These are phyloP conservation scores for Ogataea kodamae DNA, from an alignment of 805 yeast species.

Conservation along the genomic window DNA sequence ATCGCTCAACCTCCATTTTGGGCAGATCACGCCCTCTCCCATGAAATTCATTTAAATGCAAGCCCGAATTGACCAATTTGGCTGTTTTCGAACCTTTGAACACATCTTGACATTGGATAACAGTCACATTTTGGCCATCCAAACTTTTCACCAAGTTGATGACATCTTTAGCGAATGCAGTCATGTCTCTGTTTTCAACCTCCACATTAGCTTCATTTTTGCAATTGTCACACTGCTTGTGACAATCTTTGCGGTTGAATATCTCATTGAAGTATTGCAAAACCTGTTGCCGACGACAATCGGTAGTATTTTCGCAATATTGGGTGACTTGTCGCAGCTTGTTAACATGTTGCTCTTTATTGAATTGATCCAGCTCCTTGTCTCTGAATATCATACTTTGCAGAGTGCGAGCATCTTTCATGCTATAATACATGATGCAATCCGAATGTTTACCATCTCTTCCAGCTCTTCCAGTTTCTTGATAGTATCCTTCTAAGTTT, in stretches of 20 bases:
- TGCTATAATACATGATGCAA: slow-evolving; percentile 79
- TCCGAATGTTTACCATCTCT: slow-evolving; percentile 84
- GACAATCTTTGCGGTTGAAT: slow-evolving; percentile 64
- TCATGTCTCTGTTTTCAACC: slow-evolving; percentile 61
- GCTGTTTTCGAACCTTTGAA: slow-evolving; percentile 66
- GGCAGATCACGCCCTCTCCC: slow-evolving; percentile 66
- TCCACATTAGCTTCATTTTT: slow-evolving; percentile 38
- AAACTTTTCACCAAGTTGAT: slow-evolving; percentile 55
- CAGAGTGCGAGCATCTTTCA: slow-evolving; percentile 73
- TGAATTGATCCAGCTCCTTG: slow-evolving; percentile 55
- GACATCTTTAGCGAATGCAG: slow-evolving; percentile 57
- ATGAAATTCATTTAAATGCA: slow-evolving; percentile 55
- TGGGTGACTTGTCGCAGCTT: slow-evolving; percentile 81
- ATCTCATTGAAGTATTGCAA: slow-evolving; percentile 85
- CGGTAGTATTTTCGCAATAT: slow-evolving; percentile 87
- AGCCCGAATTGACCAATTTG: slow-evolving; percentile 62
- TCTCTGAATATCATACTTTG: slow-evolving; percentile 78
- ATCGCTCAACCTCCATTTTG: slow-evolving; percentile 73
- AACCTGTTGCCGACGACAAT: slow-evolving; percentile 87
- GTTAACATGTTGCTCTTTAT: slow-evolving; percentile 71
- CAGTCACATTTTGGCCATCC: slow-evolving; percentile 62
- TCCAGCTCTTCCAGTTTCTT: slow-evolving; percentile 98
- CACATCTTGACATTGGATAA: slow-evolving; percentile 77
- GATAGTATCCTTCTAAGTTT: slow-evolving; percentile 93
- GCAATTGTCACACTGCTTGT: slow-evolving; percentile 84